Evolutionary conservation across 257 asterid species (phyloP).

Genomic region (Cinchona pubescens): DNA sequence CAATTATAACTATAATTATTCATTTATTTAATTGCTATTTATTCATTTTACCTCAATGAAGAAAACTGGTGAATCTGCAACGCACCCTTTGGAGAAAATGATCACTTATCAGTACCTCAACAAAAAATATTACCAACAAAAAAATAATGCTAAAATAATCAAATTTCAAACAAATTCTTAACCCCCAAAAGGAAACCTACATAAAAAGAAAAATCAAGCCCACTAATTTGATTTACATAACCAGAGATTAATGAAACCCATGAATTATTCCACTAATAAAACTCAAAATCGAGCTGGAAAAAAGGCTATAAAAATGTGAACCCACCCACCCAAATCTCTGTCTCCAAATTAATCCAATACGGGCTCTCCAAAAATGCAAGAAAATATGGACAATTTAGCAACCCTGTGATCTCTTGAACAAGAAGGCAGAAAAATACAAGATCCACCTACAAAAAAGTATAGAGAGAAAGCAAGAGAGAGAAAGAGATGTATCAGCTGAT

Average conservation of each 20-base stretch:
- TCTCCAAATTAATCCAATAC: not conserved
- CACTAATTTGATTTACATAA: constrained; percentile 9
- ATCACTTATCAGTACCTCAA: constrained; percentile 36
- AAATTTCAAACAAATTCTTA: constrained; percentile 13
- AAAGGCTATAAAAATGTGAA: constrained; percentile 11
- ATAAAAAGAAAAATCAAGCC: not conserved
- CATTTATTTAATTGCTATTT: not conserved
- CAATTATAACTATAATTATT: not conserved
- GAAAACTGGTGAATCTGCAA: constrained; percentile 24
- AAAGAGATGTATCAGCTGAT: constrained; percentile 21
- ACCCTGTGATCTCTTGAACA: constrained; percentile 23
- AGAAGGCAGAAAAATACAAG: constrained; percentile 23
- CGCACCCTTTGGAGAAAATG: constrained; percentile 29
- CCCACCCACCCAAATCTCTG: constrained; percentile 1
- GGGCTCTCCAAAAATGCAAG: not conserved
- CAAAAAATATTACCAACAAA: constrained; percentile 8
- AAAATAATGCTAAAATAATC: constrained; percentile 8
- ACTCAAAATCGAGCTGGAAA: constrained; percentile 14
- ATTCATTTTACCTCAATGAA: constrained; percentile 32
- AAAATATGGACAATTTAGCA: constrained; percentile 7
- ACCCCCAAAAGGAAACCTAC: constrained; percentile 9
- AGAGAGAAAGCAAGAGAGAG: not conserved
- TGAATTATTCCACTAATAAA: constrained; percentile 2
- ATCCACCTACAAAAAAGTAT: constrained; percentile 22
- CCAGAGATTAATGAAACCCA: not conserved